Base-by-base conservation (phyloP, 768 basidiomycete genomes). In the Rhodosporidiobolus odoratus region DNA sequence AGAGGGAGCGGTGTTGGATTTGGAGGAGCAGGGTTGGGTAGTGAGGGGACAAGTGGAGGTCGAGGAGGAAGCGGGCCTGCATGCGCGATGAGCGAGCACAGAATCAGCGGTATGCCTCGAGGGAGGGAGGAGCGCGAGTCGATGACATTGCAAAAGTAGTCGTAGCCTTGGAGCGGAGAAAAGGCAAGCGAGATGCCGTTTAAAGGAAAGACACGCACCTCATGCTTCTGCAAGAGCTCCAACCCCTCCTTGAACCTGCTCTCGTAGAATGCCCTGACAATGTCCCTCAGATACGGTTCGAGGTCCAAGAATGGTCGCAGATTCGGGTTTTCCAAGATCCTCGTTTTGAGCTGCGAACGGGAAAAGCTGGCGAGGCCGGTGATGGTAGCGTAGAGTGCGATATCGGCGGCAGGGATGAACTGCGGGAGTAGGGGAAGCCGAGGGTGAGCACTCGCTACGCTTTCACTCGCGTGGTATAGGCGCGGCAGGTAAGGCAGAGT, bases 211-310 rank as follows among this genome's bases (percentile, higher is more conserved):
- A 3, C 13, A 68, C 80, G 62, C 62, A 90, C 92, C 37, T 89
- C 89, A 77, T 89, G 86, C 66, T 84, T 83, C 15, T 85, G 83
- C 54, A 97, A 84, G 27, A 91, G 80, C 38, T 88, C 88, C 19
- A 94, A 84, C 13, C 89, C 90, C 9, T 83, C 85, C 77, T 89
- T 91, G 83, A 96, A 97, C 75, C 89, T 86, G 78, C 89, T 92
- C 67, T 84, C 84, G 83, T 93, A 87, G 80, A 92, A 96, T 3
- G 89, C 86, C 69, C 90, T 89, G 63, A 93, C 81, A 52, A 96
- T 84, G 62, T 95, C 92, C 45, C 94, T 86, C 41, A 93, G 78
- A 77, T 93, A 92, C 0, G 89, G 87, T 78, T 92, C 91, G 73
- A 90, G 86, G 76, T 95, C 93, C 56, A 94, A 85, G 79, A 91